Evolutionary conservation across 2,329 filamentous ascomycete species (phyloP), one percentile per base, ranked within the genome.

Genomic region (Talaromyces verruculosus): DNA sequence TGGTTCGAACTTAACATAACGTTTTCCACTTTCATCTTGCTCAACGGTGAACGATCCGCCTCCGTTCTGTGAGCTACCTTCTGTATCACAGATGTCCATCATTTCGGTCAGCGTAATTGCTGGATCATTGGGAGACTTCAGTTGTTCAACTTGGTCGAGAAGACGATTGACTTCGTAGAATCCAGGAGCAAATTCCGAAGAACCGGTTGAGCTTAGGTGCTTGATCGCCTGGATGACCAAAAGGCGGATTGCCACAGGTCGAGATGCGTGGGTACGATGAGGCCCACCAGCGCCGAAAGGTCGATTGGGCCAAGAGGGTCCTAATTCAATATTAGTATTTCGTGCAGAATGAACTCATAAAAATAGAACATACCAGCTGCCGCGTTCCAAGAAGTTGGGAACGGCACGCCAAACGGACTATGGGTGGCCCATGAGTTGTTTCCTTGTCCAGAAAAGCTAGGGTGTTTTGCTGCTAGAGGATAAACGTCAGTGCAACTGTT

Each of bases 1-100:
- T 15, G 85, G 81, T 65, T 89, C 83, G 67, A 82, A 83, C 68
- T 79, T 82, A 72, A 83, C 78, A 45, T 77, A 77, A 55, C 76
- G 74, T 33, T 76, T 77, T 33, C 72, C 71, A 35, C 65, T 41
- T 19, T 78, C 81, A 59, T 87, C 85, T 45, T 84, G 83, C 67
- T 84, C 85, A 68, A 91, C 84, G 39, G 91, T 88, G 73, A 99
- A 96, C 30, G 86, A 89, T n/a, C 95, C 95, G 53, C 94, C 94
- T 55, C 95, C 95, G 72, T 98, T 98, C 67, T 89, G 87, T 1
- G 82, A 76, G 72, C 90, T 96, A 65, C 95, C 95, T 75, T 97
- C 92, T 0, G 94, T 97, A 72, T 98, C 94, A 76, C 91, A 95
- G 66, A 96, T 89, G 65, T 91, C 88, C 45, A 94, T 84, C 71